Percentiles rank a stretch among this genome's conserved stretches.
Evolutionary conservation across 2,329 filamentous ascomycete species (phyloP).

Genomic region (Penicillium sp.): DNA sequence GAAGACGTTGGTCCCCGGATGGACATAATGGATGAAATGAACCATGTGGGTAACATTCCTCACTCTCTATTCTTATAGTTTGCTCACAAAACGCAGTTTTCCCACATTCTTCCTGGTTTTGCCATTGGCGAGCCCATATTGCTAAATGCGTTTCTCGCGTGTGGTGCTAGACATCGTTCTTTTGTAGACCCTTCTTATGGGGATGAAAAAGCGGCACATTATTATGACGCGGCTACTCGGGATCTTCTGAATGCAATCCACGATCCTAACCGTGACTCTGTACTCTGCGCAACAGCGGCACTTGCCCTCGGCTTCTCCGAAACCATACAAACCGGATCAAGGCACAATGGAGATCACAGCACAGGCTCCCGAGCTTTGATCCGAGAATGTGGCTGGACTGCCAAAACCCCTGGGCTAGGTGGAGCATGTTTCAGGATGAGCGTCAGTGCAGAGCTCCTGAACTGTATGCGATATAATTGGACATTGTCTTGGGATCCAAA

Average conservation of each 20-base stretch:
- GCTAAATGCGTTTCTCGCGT: constrained; percentile 83
- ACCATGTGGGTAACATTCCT: constrained; percentile 57
- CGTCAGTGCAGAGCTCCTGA: constrained; percentile 84
- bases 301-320: constrained; percentile 91
- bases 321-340: constrained; percentile 78
- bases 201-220: constrained; percentile 74
- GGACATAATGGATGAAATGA: constrained; percentile 82
- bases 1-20: constrained; percentile 92
- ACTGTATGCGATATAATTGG: constrained; percentile 85
- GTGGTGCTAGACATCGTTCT: constrained; percentile 78
- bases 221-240: constrained; percentile 82
- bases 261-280: constrained; percentile 79
- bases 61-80: background rate
- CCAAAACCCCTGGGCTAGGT: constrained; percentile 73
- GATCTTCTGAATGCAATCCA: constrained; percentile 74
- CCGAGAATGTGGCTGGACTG: constrained; percentile 87
- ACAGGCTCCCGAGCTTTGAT: constrained; percentile 81
- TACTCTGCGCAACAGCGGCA: constrained; percentile 82
- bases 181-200: constrained; percentile 68
- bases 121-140: constrained; percentile 83
- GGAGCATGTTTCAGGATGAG: constrained; percentile 94
- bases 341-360: constrained; percentile 85
- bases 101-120: constrained; percentile 77
- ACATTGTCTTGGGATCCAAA: constrained; percentile 85
- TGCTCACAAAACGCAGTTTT: constrained; percentile 57